phyloP scores from a whole-genome alignment of 75 land plant species.

The Cryptomeria japonica region DNA sequence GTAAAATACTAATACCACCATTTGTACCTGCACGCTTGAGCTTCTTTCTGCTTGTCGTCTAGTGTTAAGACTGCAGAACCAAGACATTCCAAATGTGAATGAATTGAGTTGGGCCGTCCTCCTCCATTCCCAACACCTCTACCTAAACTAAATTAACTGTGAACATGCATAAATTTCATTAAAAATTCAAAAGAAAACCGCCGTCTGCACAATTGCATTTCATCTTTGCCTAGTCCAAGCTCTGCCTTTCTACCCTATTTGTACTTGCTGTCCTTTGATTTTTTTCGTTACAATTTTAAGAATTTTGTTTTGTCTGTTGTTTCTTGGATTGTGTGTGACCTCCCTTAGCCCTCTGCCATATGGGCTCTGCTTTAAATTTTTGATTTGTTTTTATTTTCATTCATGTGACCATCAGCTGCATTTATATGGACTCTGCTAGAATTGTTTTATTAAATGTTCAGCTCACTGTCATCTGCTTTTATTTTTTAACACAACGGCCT shows the following conservation, averaged over 20 bases:
- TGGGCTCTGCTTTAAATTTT: not conserved
- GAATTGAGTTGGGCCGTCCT: not conserved
- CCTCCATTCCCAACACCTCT: not conserved
- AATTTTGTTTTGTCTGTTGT: not conserved
- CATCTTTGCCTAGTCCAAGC: not conserved
- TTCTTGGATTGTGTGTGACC: not conserved
- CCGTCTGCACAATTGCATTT: not conserved
- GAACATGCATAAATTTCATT: too few species aligned
- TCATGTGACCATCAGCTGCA: not conserved
- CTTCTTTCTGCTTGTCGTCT: not conserved
- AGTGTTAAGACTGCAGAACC: not conserved
- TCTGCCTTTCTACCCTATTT: not conserved
- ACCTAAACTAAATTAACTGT: not conserved
- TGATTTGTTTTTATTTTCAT: not conserved
- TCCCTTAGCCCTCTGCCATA: not conserved
- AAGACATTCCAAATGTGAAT: conserved; percentile 5
- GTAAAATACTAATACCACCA: not conserved
- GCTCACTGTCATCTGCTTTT: too few species aligned
- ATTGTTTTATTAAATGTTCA: too few species aligned
- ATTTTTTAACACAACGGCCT: too few species aligned
- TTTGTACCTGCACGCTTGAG: not conserved
- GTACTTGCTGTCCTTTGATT: not conserved
- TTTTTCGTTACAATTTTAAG: not conserved
- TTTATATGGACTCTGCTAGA: too few species aligned
- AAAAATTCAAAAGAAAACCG: not conserved